phyloP scores from a whole-genome alignment of 257 asterid species.

The Verbena officinalis region DNA sequence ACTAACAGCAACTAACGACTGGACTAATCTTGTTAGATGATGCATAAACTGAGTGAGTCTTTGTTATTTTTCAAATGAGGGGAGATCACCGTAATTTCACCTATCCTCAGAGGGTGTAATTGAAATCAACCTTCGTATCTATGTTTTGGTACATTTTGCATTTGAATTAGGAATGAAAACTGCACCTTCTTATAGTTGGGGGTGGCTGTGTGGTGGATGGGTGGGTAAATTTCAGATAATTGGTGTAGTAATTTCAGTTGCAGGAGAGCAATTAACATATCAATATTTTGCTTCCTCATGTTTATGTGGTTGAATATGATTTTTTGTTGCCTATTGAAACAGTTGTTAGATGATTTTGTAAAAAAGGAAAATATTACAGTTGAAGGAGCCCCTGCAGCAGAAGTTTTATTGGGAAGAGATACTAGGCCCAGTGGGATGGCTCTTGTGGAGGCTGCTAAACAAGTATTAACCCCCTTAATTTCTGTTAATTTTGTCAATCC shows the following conservation, averaged over 20 bases:
- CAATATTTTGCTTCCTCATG: not conserved
- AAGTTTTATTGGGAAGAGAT: slow-evolving; percentile 82
- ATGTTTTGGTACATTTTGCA: not conserved
- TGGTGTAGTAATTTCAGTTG: slow-evolving; percentile 6
- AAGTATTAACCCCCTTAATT: slow-evolving; percentile 44
- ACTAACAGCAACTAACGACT: too few species aligned
- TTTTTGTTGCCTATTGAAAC: slow-evolving; percentile 34
- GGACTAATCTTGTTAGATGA: too few species aligned
- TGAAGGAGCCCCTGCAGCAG: slow-evolving; percentile 49
- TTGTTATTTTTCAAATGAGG: too few species aligned
- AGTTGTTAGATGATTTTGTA: slow-evolving; percentile 72
- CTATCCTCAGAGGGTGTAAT: too few species aligned
- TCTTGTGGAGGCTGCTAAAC: slow-evolving; percentile 79
- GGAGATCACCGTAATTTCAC: not conserved
- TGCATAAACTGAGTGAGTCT: too few species aligned
- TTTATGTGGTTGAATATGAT: slow-evolving; percentile 14
- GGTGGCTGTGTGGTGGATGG: not conserved
- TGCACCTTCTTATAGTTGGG: slow-evolving; percentile 1
- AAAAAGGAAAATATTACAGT: slow-evolving; percentile 62
- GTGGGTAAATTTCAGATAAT: not conserved
- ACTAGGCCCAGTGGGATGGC: slow-evolving; percentile 88
- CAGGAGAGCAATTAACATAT: not conserved
- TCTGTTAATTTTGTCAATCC: slow-evolving; percentile 9
- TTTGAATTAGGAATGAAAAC: slow-evolving; percentile 12
- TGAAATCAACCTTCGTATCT: too few species aligned